Percentiles rank a stretch among this genome's conserved stretches.
These are phyloP conservation scores for Blastobotrys attinorum DNA, from an alignment of 805 yeast species.

Conservation along the genomic window DNA sequence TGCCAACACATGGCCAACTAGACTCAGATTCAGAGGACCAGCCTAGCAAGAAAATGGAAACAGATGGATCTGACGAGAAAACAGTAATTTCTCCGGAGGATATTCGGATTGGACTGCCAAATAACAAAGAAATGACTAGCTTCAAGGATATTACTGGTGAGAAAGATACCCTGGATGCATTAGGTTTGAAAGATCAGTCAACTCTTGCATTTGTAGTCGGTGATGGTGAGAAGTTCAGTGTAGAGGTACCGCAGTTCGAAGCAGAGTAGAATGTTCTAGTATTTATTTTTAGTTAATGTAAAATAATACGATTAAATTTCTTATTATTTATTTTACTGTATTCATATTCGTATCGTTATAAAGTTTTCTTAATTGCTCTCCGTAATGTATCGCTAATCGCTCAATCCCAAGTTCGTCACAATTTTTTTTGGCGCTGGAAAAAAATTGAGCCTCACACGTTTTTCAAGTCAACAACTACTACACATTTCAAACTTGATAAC, in stretches of 20 bases:
- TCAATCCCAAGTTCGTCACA: no score
- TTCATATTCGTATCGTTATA: no score
- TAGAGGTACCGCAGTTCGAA: slow-evolving; percentile 8
- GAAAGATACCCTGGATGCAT: slow-evolving; percentile 1
- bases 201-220: slow-evolving; percentile 12
- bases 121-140: slow-evolving; percentile 1
- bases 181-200: slow-evolving; percentile 9
- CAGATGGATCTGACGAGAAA: neutral
- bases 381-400: no score
- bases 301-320: no score
- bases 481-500: no score
- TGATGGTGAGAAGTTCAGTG: slow-evolving; percentile 5
- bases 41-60: no score
- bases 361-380: no score
- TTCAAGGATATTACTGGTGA: slow-evolving; percentile 12
- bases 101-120: slow-evolving; percentile 9
- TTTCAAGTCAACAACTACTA: no score
- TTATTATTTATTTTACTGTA: no score
- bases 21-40: neutral
- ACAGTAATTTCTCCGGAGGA: neutral
- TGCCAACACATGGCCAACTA: slow-evolving; percentile 11
- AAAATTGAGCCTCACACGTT: no score
- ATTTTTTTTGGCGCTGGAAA: no score
- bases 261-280: neutral
- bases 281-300: no score